Evolutionary conservation across 768 basidiomycete species (phyloP).

Genomic region (Termitomyces sp.): DNA sequence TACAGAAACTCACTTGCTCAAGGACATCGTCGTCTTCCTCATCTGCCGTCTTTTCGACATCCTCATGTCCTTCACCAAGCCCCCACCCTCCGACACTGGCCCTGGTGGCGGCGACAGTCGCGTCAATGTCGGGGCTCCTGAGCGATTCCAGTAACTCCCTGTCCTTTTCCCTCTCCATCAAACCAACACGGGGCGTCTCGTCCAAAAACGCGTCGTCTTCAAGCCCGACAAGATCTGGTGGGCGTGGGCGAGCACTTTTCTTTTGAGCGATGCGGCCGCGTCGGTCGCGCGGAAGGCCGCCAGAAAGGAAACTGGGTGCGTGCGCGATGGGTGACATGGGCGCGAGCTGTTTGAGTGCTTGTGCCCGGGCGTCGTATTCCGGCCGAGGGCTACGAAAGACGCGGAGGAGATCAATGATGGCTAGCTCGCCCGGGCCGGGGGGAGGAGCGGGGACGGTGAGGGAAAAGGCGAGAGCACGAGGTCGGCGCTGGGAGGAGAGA

Average conservation of each 20-base stretch:
- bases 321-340: constrained; percentile 26
- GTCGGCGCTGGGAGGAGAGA: constrained; percentile 64
- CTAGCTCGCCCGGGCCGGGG: constrained; percentile 61
- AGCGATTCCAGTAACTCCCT: constrained; percentile 54
- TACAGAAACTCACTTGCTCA: constrained; percentile 45
- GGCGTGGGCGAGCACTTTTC: constrained; percentile 21
- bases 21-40: constrained; percentile 60
- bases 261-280: constrained; percentile 70
- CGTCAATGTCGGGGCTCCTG: constrained; percentile 51
- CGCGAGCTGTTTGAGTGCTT: constrained; percentile 16
- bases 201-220: constrained; percentile 35
- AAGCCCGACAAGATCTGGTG: constrained; percentile 25
- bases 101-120: constrained; percentile 26
- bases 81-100: constrained; percentile 74
- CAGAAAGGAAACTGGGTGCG: constrained; percentile 68
- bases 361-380: constrained; percentile 28
- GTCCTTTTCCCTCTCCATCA: constrained; percentile 42
- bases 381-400: constrained; percentile 52
- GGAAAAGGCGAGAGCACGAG: constrained; percentile 52
- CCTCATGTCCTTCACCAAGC: constrained; percentile 55
- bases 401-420: constrained; percentile 61
- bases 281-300: constrained; percentile 70
- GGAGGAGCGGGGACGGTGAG: constrained; percentile 52
- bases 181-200: constrained; percentile 48
- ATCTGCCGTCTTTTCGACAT: constrained; percentile 37